These are phyloP conservation scores for Pythium sp. DNA, from an alignment of 352 stramenopile genomes.

Conservation along the genomic window DNA sequence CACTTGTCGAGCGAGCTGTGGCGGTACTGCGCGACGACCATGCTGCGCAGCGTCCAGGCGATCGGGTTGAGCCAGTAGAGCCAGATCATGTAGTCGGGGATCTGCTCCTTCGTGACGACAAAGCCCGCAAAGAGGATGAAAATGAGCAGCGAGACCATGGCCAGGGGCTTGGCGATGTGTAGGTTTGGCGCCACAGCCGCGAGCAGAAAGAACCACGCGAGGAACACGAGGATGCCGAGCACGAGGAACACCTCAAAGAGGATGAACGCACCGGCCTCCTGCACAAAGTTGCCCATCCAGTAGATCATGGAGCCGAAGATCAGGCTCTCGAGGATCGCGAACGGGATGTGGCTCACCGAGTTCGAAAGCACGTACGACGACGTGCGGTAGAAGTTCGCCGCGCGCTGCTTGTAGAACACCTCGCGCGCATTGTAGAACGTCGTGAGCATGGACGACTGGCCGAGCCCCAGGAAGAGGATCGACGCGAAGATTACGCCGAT, in stretches of 20 bases:
- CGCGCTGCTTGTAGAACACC: conserved; percentile 88
- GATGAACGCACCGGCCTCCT: conserved; percentile 47
- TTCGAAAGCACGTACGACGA: conserved; percentile 75
- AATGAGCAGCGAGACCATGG: conserved; percentile 52
- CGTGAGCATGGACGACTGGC: conserved; percentile 72
- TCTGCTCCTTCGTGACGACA: conserved; percentile 45
- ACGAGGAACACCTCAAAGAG: conserved; percentile 75
- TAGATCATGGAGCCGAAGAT: conserved; percentile 89
- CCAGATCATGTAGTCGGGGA: conserved; percentile 62
- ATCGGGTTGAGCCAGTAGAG: conserved; percentile 75
- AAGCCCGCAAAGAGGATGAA: conserved; percentile 75
- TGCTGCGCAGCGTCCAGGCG: conserved; percentile 43
- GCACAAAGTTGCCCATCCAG: conserved; percentile 77
- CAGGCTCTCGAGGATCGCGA: conserved; percentile 67
- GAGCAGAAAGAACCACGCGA: conserved; percentile 55
- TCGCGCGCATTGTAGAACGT: conserved; percentile 68
- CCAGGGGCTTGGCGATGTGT: conserved; percentile 53
- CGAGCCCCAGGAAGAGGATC: conserved; percentile 80
- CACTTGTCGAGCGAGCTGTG: conserved; percentile 33
- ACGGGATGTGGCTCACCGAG: conserved; percentile 48
- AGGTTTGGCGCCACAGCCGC: conserved; percentile 34
- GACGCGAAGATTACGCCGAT: conserved; percentile 85
- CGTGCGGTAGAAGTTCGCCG: conserved; percentile 85
- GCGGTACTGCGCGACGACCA: conserved; percentile 51
- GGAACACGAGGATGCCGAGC: conserved; percentile 51